Conservation (phyloP, 805 yeast species). For the Candida nanaspora region DNA sequence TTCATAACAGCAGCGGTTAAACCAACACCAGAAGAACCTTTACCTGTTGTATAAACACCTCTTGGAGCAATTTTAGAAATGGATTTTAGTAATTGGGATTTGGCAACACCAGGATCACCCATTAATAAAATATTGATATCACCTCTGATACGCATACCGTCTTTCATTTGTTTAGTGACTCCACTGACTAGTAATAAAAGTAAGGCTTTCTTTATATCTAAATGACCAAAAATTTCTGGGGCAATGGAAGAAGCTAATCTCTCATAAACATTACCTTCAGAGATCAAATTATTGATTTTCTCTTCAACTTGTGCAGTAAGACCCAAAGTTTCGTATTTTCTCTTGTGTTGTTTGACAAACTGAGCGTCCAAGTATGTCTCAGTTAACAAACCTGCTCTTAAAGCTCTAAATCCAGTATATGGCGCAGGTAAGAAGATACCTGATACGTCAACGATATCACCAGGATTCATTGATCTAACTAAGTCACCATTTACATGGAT, state of each 20-base stretch:
- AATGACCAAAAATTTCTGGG: slow-evolving; percentile 94
- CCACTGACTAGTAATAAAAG: slow-evolving; percentile 86
- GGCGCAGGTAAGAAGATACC: slow-evolving; percentile 94
- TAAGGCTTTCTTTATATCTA: slow-evolving; percentile 88
- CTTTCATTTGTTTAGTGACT: slow-evolving; percentile 89
- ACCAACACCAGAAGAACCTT: slow-evolving; percentile 99
- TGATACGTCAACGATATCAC: slow-evolving; percentile 88
- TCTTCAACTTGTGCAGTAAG: slow-evolving; percentile 48
- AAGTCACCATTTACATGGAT: slow-evolving; percentile 89
- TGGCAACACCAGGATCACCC: slow-evolving; percentile 99
- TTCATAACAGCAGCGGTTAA: slow-evolving; percentile 98
- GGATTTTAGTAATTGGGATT: slow-evolving; percentile 89
- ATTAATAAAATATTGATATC: slow-evolving; percentile 91
- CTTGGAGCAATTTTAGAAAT: slow-evolving; percentile 91
- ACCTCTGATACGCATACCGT: slow-evolving; percentile 96
- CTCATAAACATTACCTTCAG: slow-evolving; percentile 68
- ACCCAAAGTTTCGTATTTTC: slow-evolving; percentile 66
- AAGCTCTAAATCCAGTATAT: slow-evolving; percentile 90
- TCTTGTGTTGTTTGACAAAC: slow-evolving; percentile 77
- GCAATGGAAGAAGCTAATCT: slow-evolving; percentile 85
- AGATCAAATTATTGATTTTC: slow-evolving; percentile 47
- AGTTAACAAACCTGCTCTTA: slow-evolving; percentile 87
- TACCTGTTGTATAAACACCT: slow-evolving; percentile 95
- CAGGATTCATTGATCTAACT: slow-evolving; percentile 84
- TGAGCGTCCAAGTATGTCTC: slow-evolving; percentile 93